Conservation (phyloP, 768 basidiomycete genomes). For the Termitomyces sp. region DNA sequence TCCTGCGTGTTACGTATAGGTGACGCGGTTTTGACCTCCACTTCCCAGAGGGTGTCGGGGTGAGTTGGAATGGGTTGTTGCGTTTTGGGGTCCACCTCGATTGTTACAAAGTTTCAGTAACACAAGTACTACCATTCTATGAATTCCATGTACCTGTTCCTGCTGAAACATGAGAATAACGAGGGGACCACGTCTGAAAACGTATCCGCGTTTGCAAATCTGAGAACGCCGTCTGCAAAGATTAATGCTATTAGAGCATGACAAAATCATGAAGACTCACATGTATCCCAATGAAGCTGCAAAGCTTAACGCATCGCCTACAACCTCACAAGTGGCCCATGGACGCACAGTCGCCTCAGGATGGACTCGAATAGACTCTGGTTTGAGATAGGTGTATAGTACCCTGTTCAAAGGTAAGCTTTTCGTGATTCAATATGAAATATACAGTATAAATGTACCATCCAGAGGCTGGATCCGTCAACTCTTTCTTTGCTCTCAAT, state of each 20-base stretch:
- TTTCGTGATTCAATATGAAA: background rate
- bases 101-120: conserved; percentile 1
- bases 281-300: conserved; percentile 77
- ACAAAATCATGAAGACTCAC: conserved; percentile 36
- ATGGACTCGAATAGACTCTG: conserved; percentile 79
- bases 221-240: conserved; percentile 59
- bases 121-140: conserved; percentile 2
- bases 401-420: conserved; percentile 44
- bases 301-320: conserved; percentile 78
- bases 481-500: conserved; percentile 73
- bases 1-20: conserved; percentile 79
- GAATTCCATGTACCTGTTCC: conserved; percentile 56
- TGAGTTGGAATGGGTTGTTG: conserved; percentile 77
- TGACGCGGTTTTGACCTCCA: conserved; percentile 80
- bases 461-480: conserved; percentile 57
- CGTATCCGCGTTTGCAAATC: conserved; percentile 79
- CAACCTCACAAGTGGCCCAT: conserved; percentile 77
- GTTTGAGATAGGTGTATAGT: conserved; percentile 78
- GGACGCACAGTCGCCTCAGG: conserved; percentile 87
- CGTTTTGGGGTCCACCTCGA: conserved; percentile 71
- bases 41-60: conserved; percentile 80
- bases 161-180: conserved; percentile 85
- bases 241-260: background rate
- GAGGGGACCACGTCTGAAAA: conserved; percentile 68
- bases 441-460: conserved; percentile 48